phyloP scores from a whole-genome alignment of 2,329 filamentous ascomycete species.

The Lachnellula cervina region DNA sequence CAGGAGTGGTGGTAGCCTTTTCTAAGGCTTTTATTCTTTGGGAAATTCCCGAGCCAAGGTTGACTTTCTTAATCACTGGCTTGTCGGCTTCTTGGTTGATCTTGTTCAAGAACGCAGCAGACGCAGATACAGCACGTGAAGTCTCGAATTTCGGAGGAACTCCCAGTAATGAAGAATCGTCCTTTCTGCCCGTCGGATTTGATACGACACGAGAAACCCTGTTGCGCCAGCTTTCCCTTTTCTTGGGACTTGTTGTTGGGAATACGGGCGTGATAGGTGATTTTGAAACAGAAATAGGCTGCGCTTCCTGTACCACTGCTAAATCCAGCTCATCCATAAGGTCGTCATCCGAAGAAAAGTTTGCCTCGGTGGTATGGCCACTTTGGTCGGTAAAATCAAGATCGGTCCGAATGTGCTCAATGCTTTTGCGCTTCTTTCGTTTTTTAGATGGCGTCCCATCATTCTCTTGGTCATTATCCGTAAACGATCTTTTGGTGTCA shows the following conservation, averaged over 20 bases:
- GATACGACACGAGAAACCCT: conserved; percentile 33
- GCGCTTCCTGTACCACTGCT: conserved; percentile 78
- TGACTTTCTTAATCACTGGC: conserved; percentile 65
- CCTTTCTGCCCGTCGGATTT: conserved; percentile 31
- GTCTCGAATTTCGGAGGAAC: conserved; percentile 30
- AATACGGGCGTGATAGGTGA: conserved; percentile 72
- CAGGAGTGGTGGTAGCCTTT: conserved; percentile 57
- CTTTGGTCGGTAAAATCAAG: conserved; percentile 34
- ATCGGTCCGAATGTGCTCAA: conserved; percentile 53
- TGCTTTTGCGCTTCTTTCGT: conserved; percentile 21
- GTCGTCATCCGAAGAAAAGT: conserved; percentile 67
- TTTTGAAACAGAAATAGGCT: conserved; percentile 71
- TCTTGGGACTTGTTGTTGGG: conserved; percentile 30
- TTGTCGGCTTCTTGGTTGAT: conserved; percentile 47
- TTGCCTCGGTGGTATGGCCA: conserved; percentile 36
- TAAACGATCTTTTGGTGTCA: conserved; percentile 20
- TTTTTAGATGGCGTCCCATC: conserved; percentile 13
- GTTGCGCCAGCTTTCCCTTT: conserved; percentile 18
- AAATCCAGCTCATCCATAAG: conserved; percentile 81
- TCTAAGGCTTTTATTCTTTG: conserved; percentile 92
- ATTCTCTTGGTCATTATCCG: conserved; percentile 21
- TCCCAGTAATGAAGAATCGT: conserved; percentile 36
- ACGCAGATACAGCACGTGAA: conserved; percentile 41
- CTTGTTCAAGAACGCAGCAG: conserved; percentile 50
- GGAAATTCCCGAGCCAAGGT: conserved; percentile 85